phyloP scores from a whole-genome alignment of 108 stramenopile species.

The Fistulifera solaris region DNA sequence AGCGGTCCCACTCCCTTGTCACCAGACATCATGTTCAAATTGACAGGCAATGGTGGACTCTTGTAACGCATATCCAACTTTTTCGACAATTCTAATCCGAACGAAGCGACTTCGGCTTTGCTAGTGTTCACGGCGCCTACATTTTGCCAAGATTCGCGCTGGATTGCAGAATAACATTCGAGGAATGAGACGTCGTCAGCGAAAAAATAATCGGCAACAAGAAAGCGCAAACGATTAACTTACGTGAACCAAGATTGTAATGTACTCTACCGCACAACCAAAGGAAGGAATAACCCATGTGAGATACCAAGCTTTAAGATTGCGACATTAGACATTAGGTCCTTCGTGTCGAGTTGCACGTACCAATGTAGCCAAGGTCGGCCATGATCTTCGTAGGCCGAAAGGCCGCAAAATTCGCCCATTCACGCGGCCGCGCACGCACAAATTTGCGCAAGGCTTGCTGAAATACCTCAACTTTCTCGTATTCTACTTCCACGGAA shows the following conservation, averaged over 20 bases:
- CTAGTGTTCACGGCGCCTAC: conserved; percentile 23
- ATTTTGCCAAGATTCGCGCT: conserved; percentile 32
- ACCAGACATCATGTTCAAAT: conserved; percentile 2
- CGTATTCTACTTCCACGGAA: conserved; percentile 37
- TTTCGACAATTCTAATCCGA: conserved; percentile 52
- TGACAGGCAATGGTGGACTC: conserved; percentile 22
- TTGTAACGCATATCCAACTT: conserved; percentile 59
- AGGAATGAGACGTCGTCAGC: conserved; percentile 54
- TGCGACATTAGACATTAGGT: too few relatives aligned
- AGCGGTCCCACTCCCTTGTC: too few relatives aligned
- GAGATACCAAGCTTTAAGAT: too few relatives aligned
- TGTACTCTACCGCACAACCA: too few relatives aligned
- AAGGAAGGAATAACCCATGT: too few relatives aligned
- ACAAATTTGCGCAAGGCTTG: conserved; percentile 40
- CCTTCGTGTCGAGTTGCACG: too few relatives aligned
- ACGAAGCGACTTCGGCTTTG: conserved; percentile 43
- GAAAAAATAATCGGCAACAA: conserved; percentile 51
- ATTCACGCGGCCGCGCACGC: conserved; percentile 50
- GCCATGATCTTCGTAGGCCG: conserved; percentile 44
- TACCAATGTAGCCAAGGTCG: conserved; percentile 53
- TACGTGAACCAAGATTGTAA: neutral
- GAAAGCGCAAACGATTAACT: too few relatives aligned
- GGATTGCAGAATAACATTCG: conserved; percentile 34
- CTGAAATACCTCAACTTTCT: conserved; percentile 36
- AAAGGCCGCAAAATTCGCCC: conserved; percentile 41